These are phyloP conservation scores for Ophidiomyces ophidiicola DNA, from an alignment of 2,329 filamentous ascomycete genomes.

Conservation along the genomic window DNA sequence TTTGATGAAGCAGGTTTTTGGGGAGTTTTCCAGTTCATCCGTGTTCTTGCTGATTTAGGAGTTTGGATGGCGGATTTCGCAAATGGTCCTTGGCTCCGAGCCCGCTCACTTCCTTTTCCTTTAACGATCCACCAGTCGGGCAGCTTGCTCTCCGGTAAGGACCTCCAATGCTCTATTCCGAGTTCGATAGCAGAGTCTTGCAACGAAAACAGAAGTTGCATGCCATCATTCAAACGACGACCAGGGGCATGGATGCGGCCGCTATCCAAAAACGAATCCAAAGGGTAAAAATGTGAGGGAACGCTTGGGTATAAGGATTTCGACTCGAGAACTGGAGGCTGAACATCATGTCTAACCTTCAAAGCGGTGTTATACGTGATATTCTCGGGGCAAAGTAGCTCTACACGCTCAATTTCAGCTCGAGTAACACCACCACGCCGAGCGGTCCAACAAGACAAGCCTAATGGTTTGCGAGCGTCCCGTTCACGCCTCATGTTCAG, in stretches of 20 bases:
- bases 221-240: constrained; percentile 11
- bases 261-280: constrained; percentile 18
- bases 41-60: constrained; percentile 1
- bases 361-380: constrained; percentile 22
- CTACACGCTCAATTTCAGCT: constrained; percentile 22
- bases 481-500: constrained; percentile 23
- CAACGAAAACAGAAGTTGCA: constrained; percentile 16
- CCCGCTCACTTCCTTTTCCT: not conserved
- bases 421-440: constrained; percentile 15
- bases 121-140: constrained; percentile 15
- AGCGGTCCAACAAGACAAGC: constrained; percentile 21
- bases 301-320: constrained; percentile 12
- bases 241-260: constrained; percentile 13
- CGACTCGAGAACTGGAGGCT: constrained; percentile 14
- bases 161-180: constrained; percentile 15
- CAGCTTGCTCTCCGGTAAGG: constrained; percentile 15
- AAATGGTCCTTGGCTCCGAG: not conserved
- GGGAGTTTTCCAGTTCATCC: constrained; percentile 7
- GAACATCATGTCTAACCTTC: constrained; percentile 15
- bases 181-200: constrained; percentile 12
- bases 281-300: constrained; percentile 11
- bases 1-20: not conserved
- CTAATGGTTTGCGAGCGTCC: constrained; percentile 19
- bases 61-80: not conserved
- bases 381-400: constrained; percentile 18